A percentile compares a stretch with the other conserved stretches of the same genome.
Evolutionary conservation across 2,329 filamentous ascomycete species (phyloP).

Genomic region (Colletotrichum musae): DNA sequence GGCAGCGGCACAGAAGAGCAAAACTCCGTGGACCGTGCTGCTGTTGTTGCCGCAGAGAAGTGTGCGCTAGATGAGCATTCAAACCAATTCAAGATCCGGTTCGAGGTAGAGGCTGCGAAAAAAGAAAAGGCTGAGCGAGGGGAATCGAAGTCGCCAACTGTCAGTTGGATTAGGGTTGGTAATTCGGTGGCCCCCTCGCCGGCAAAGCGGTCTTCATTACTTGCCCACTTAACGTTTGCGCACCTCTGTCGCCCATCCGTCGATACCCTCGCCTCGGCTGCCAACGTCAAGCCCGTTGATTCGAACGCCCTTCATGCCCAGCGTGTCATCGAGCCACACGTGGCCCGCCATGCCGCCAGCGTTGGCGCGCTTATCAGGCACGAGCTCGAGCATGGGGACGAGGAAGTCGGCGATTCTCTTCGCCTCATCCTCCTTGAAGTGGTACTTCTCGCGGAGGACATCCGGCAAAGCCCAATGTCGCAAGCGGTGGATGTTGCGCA

Average conservation of each 20-base stretch:
- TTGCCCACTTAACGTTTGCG: constrained; percentile 76
- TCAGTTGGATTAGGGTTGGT: constrained; percentile 33
- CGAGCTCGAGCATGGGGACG: constrained; percentile 89
- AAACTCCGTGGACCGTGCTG: constrained; percentile 19
- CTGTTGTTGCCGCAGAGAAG: constrained; percentile 6
- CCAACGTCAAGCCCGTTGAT: constrained; percentile 83
- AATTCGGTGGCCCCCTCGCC: constrained; percentile 32
- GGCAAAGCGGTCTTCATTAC: constrained; percentile 29
- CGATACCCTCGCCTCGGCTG: constrained; percentile 90
- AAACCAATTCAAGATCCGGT: constrained; percentile 12
- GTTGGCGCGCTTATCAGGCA: constrained; percentile 91
- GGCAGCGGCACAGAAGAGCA: constrained; percentile 21
- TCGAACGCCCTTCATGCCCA: constrained; percentile 87
- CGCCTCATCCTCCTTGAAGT: constrained; percentile 87
- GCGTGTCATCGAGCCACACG: constrained; percentile 84
- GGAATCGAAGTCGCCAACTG: constrained; percentile 22
- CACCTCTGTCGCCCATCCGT: constrained; percentile 92
- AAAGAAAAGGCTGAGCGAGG: constrained; percentile 9
- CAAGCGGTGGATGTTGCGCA: constrained; percentile 96
- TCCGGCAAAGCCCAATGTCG: constrained; percentile 96
- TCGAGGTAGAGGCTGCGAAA: constrained; percentile 2
- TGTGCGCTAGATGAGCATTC: constrained; percentile 13
- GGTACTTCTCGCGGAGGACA: constrained; percentile 96
- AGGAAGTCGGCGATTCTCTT: constrained; percentile 86
- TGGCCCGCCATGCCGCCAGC: constrained; percentile 95